Evolutionary conservation across 768 basidiomycete genomes (phyloP).

Genomic region (Piloderma croceum): DNA sequence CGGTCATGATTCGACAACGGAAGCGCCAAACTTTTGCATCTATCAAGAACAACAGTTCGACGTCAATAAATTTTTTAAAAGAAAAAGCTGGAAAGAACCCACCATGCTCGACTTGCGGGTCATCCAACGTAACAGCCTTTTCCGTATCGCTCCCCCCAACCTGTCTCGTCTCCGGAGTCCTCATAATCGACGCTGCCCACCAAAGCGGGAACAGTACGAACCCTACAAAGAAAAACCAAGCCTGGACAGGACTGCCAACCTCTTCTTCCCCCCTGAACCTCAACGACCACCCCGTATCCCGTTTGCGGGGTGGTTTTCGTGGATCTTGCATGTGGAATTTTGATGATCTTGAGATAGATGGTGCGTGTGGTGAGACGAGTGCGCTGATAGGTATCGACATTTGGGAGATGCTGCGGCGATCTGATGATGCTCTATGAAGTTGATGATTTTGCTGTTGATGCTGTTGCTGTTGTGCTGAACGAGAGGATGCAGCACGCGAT

Average conservation of each 20-base stretch:
- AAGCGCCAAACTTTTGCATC: conserved; percentile 44
- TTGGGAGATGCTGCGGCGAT: conserved; percentile 57
- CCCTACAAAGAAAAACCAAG: conserved; percentile 48
- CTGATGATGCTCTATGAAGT: conserved; percentile 29
- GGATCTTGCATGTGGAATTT: conserved; percentile 81
- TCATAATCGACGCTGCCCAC: conserved; percentile 43
- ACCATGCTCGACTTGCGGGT: conserved; percentile 49
- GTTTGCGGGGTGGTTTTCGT: conserved; percentile 52
- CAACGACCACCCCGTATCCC: conserved; percentile 59
- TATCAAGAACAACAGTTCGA: conserved; percentile 13
- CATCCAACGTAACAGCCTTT: conserved; percentile 44
- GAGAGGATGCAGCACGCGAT: conserved; percentile 34
- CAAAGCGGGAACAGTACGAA: conserved; percentile 47
- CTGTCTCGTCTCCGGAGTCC: conserved; percentile 37
- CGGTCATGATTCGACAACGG: conserved; percentile 44
- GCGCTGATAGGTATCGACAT: conserved; percentile 77
- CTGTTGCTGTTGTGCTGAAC: conserved; percentile 22
- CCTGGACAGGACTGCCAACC: conserved; percentile 39
- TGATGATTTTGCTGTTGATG: conserved; percentile 11
- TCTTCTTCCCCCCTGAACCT: conserved; percentile 39
- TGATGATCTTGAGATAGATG: conserved; percentile 54
- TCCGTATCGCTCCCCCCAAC: conserved; percentile 40
- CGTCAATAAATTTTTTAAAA: neutral
- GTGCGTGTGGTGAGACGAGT: conserved; percentile 71
- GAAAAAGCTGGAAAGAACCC: conserved; percentile 10